phyloP scores from a whole-genome alignment of 441 rosid genomes.

The Populus hybrid region DNA sequence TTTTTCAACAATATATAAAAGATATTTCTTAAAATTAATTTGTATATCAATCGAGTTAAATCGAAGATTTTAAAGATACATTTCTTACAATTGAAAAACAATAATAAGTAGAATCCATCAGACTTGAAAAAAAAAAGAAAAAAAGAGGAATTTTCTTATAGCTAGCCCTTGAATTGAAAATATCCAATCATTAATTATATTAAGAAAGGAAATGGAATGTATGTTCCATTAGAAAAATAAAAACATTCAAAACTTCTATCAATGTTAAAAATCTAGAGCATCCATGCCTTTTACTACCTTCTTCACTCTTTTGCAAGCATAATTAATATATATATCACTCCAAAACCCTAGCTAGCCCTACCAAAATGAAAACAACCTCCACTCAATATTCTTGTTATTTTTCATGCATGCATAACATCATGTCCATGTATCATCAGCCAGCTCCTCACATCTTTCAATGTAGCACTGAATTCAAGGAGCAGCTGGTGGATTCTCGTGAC shows the following conservation, averaged over 20 bases:
- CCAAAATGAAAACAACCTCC: neutral
- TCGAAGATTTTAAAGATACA: too few species aligned
- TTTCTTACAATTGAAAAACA: too few species aligned
- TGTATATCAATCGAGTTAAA: too few species aligned
- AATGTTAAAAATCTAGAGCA: neutral
- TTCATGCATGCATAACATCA: neutral
- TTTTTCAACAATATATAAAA: too few species aligned
- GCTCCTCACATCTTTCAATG: neutral
- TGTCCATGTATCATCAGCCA: neutral
- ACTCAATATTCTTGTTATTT: neutral
- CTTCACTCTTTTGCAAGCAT: neutral
- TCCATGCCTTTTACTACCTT: neutral
- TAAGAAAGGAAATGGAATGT: too few species aligned
- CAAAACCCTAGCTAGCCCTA: neutral
- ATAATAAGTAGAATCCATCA: too few species aligned
- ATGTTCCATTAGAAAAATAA: too few species aligned
- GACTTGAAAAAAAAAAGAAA: too few species aligned
- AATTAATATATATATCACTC: neutral
- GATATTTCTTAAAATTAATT: too few species aligned
- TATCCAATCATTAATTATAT: too few species aligned
- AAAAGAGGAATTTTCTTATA: too few species aligned
- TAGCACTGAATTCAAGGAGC: slow-evolving; percentile 16
- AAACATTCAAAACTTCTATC: neutral
- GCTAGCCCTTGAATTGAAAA: too few species aligned
- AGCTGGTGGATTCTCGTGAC: slow-evolving; percentile 40